Base-by-base conservation (phyloP, 495 filamentous ascomycete species). In the Chlorociboria aeruginascens region DNA sequence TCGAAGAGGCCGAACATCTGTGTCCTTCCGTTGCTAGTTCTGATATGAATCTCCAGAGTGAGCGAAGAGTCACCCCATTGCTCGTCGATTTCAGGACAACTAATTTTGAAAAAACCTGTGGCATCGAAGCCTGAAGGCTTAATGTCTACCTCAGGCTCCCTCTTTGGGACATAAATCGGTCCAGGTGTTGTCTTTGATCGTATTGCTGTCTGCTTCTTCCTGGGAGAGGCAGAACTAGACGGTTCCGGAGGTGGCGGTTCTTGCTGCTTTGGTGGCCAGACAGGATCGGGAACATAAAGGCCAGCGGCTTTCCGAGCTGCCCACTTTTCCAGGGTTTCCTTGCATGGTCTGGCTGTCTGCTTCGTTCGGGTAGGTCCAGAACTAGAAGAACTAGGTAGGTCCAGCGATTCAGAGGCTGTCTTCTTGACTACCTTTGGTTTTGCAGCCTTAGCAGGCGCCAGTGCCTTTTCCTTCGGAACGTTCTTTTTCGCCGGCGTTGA, bases 41-140 rank as follows among this genome's bases (percentile, higher is more conserved):
- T 41, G 8, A 45, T 40, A 7, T 50, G 40, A 8, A 50, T 14
- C 8, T 48, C 46, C 10, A 48, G n/a, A 6, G 16, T 16, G 10
- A 41, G 25, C 12, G 32, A 36, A 12, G 31, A 25, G 33, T 28
- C 29, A 8, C 20, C 29, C 40, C 34, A 50, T 32, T 30, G 8
- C 7, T 37, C 32, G 32, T 50, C 48, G 13, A 50, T 39, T 12
- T 16, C 13, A 1, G 20, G 32, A 29, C 48, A 50, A 11, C 13
- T 8, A 12, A 45, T 50, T 28, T 36, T 8, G 32, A 14, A 50
- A 2, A 32, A 38, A 8, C 48, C 48, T 50, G 25, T 32, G 32
- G 45, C 40, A 32, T 50, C 48, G 14, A 28, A 16, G 36, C 29
- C 16, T 32, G 7, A 13, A 35, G 17, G 17, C 32, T 30, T 12